Percentiles rank a stretch among this genome's conserved stretches.
Evolutionary conservation across 139 green algal species (phyloP).

Genomic region (Auxenochlorella pyrenoidosa): DNA sequence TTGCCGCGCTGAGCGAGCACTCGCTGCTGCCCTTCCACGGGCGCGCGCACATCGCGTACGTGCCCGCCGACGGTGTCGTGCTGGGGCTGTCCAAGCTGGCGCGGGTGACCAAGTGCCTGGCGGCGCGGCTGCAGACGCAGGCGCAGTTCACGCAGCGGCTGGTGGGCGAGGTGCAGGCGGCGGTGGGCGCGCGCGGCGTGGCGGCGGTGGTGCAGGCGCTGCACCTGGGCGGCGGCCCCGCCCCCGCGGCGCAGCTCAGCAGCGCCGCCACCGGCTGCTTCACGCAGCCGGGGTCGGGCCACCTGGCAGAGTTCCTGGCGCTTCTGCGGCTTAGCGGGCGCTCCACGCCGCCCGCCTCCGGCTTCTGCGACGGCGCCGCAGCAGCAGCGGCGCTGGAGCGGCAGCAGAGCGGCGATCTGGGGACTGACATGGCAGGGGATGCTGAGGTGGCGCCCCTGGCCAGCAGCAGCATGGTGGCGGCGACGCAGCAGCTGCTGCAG

Average conservation of each 20-base stretch:
- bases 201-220: conserved; percentile 72
- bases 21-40: conserved; percentile 95
- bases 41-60: conserved; percentile 91
- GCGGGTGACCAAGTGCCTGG: conserved; percentile 78
- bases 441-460: background rate
- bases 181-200: conserved; percentile 59
- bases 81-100: conserved; percentile 91
- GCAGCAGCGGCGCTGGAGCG: background rate
- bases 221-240: conserved; percentile 57
- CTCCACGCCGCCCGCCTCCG: conserved; percentile 17
- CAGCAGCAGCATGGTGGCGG: conserved; percentile 43
- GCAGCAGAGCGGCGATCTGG: conserved; percentile 8
- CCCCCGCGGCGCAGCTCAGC: conserved; percentile 16
- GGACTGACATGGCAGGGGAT: background rate
- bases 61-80: conserved; percentile 80
- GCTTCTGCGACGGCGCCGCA: background rate
- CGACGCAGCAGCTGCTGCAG: conserved; percentile 46
- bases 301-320: conserved; percentile 60
- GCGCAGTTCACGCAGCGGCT: conserved; percentile 63
- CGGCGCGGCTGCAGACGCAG: conserved; percentile 81
- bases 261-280: conserved; percentile 37
- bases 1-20: conserved; percentile 78
- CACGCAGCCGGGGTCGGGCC: background rate
- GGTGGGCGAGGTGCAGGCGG: conserved; percentile 55
- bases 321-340: conserved; percentile 58